phyloP scores from a whole-genome alignment of 1,139 yeast species.

The Nadsonia commutata region DNA sequence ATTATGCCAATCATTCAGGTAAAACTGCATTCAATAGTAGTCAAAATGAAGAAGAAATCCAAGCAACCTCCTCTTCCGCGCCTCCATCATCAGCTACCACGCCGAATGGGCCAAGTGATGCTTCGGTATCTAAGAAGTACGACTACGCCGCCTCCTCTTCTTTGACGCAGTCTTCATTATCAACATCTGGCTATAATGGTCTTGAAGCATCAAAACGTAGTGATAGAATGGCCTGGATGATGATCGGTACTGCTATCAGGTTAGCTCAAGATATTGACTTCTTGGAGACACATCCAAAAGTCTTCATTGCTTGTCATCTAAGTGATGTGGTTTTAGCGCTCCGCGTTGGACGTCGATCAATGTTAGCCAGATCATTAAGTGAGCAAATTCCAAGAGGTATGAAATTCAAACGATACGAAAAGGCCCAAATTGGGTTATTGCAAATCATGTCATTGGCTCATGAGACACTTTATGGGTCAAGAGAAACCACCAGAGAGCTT shows the following conservation, averaged over 20 bases:
- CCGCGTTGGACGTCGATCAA: slow-evolving; percentile 24
- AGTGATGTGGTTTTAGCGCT: slow-evolving; percentile 46
- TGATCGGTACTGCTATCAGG: slow-evolving; percentile 74
- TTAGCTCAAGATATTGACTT: slow-evolving; percentile 79
- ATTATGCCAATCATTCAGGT: slow-evolving; percentile 49
- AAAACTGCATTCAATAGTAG: neutral
- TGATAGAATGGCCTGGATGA: slow-evolving; percentile 89
- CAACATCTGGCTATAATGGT: slow-evolving; percentile 40
- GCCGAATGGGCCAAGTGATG: neutral
- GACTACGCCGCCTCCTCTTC: neutral
- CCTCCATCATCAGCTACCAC: neutral
- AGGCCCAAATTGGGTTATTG: slow-evolving; percentile 64
- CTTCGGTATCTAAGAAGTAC: neutral
- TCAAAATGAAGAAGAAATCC: neutral
- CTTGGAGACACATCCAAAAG: slow-evolving; percentile 56
- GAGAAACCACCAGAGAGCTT: slow-evolving; percentile 23
- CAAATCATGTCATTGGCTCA: slow-evolving; percentile 74
- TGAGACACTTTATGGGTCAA: slow-evolving; percentile 53
- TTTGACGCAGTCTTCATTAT: neutral
- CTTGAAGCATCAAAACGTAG: slow-evolving; percentile 76
- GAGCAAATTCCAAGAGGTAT: slow-evolving; percentile 21
- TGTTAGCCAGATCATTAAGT: slow-evolving; percentile 19
- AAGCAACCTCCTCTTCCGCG: neutral
- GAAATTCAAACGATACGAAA: slow-evolving; percentile 47
- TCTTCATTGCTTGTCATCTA: slow-evolving; percentile 70